Evolutionary conservation across 192 early-diverging fungal species (phyloP).

Genomic region (Coemansia sp.): DNA sequence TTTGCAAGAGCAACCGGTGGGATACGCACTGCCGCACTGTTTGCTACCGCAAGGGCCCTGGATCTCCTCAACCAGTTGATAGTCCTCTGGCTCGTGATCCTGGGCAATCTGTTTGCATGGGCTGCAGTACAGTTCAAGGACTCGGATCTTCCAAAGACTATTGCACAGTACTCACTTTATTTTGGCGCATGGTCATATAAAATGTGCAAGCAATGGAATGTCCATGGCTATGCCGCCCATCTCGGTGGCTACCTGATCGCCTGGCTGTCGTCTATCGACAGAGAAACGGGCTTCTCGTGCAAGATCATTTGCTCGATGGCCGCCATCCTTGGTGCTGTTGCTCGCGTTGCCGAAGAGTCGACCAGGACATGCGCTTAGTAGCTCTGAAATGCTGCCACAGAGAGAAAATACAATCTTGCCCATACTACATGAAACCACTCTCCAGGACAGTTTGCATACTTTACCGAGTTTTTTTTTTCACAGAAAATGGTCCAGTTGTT

Average conservation of each 20-base stretch:
- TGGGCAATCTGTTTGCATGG: constrained; percentile 39
- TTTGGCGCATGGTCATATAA: constrained; percentile 7
- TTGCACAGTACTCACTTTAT: constrained; percentile 5
- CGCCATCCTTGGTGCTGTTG: constrained; percentile 27
- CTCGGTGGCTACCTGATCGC: not conserved
- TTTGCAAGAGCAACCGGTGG: not conserved
- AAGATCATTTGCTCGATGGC: constrained; percentile 27
- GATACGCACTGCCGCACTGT: constrained; percentile 9
- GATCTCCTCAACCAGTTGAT: constrained; percentile 18
- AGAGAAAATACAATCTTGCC: too few species aligned
- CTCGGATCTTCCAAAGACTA: constrained; percentile 29
- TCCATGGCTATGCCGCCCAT: constrained; percentile 10
- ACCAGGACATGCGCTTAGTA: too few species aligned
- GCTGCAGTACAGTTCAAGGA: constrained; percentile 29
- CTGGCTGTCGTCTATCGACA: constrained; percentile 32
- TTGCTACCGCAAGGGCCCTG: constrained; percentile 6
- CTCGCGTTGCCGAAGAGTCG: constrained; percentile 21
- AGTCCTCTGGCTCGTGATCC: constrained; percentile 30
- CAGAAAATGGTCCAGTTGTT: too few species aligned
- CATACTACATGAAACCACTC: too few species aligned
- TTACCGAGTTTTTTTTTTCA: too few species aligned
- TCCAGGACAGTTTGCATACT: too few species aligned
- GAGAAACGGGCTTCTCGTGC: constrained; percentile 23
- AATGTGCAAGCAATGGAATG: constrained; percentile 1
- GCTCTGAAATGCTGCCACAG: too few species aligned